These are phyloP conservation scores for Trichoderma semiorbis DNA, from an alignment of 2,329 filamentous ascomycete species.

Conservation along the genomic window DNA sequence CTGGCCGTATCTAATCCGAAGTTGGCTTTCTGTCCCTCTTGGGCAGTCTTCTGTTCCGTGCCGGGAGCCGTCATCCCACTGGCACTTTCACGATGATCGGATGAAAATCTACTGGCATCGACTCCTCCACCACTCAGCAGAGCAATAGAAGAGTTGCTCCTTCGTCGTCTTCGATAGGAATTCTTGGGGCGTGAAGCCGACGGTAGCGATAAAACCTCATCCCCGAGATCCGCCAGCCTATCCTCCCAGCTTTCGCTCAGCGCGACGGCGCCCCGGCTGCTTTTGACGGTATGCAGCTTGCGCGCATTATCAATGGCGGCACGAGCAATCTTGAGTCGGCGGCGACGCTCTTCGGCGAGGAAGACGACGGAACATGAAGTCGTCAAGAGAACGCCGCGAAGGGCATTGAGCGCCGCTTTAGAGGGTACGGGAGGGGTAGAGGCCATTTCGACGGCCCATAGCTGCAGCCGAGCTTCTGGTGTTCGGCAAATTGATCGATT, in stretches of 20 bases:
- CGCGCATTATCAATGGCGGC: constrained; percentile 51
- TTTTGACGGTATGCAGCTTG: constrained; percentile 43
- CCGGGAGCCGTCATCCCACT: not conserved
- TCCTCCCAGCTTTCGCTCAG: constrained; percentile 27
- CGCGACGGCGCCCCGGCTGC: constrained; percentile 29
- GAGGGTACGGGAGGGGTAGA: constrained; percentile 49
- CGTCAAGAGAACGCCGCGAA: constrained; percentile 53
- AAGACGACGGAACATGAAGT: constrained; percentile 55
- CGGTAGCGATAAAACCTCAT: constrained; percentile 25
- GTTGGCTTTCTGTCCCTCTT: not conserved
- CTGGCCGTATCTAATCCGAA: not conserved
- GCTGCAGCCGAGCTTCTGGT: constrained; percentile 2
- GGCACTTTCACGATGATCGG: not conserved
- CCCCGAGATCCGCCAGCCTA: constrained; percentile 23
- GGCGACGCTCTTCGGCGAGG: constrained; percentile 55
- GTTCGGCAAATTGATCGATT: not conserved
- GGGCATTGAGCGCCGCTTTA: constrained; percentile 52
- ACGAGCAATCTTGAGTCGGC: constrained; percentile 49
- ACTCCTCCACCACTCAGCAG: not conserved
- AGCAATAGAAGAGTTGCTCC: constrained; percentile 14
- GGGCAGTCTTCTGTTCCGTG: not conserved
- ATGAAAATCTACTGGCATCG: not conserved
- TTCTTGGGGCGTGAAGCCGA: constrained; percentile 23
- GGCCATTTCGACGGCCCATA: constrained; percentile 40
- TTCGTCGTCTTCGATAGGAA: constrained; percentile 30